Evolutionary conservation across 75 land plant genomes (phyloP), one percentile per base, ranked within the genome.

Genomic region (Isoetes taiwanensis): DNA sequence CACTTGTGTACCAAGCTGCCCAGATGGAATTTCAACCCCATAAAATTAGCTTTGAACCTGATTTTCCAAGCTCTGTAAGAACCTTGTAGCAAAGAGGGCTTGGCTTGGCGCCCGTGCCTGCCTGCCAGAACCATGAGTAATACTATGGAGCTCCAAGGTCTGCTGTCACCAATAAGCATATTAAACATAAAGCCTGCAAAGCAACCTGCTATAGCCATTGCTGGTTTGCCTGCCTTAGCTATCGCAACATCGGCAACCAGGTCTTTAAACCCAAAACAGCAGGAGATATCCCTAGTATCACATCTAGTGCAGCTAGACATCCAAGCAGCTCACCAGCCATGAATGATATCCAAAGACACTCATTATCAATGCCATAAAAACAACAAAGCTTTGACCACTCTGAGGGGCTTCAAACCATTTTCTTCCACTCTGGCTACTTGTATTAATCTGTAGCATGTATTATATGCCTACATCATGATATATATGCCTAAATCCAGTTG

Each of bases 181-280:
- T 91, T 91, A 54, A 91, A 91, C 97, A 91, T 91, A 11, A 93
- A 93, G 1, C 97, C 94, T 25, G 94, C 97, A 74, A 86, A 91
- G 62, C 97, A 91, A 37, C 94, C 97, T 21, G 97, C 94, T 72
- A 91, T 81, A 0, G 97, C 94, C 80, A 83, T 78, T 19, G 84
- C 80, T 8, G 97, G 88, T 56, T 91, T 85, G 8, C 97, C 94
- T 4, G 94, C 82, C 54, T 74, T 76, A 8, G 97, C 97, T 28
- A 91, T 63, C 3, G 88, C 94, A 27, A 91, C 91, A 68, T 91
- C 97, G 37, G 97, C 97, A 30, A 91, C 93, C 54, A 91, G 77
- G 50, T 91, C 97, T 1, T 91, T 28, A 91, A 63, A 8, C 97
- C 97, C 16, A 91, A 76, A 3, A 91, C 61, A 17, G 88, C 78